Base-by-base conservation (phyloP, 164 flowering plant species). In the Vitis rupestris region DNA sequence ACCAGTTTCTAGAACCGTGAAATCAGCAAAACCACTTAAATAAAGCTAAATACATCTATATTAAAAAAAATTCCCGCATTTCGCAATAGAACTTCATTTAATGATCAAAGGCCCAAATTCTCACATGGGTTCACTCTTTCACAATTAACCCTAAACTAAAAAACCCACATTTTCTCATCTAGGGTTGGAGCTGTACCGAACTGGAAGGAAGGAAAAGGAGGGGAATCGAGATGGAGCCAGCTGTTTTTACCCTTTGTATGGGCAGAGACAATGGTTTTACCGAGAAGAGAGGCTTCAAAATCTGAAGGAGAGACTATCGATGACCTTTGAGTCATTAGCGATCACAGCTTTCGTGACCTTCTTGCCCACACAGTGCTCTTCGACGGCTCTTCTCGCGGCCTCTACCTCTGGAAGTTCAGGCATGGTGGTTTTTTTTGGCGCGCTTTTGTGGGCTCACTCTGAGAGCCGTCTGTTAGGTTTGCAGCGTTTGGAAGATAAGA, bases 341-440 rank as follows among this genome's bases (percentile, higher is more conserved):
- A 91, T 75, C 7, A 82, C 73, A 13, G 91, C 72, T 8, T 76
- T 74, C 72, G 50, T 76, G 54, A 95, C 91, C 80, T 73, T 85
- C 87, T 90, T 91, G 3, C 94, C 94, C 1, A 86, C 6, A 74
- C 96, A 91, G 69, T 87, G 73, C 15, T 89, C 92, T 59, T 78
- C 86, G 8, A 93, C 69, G 5, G 97, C 99, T 68, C 92, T 74
- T 68, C 99, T 77, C 17, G 99, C 98, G 31, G 93, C 99, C 76
- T 95, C 99, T 9, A 95, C 99, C 84, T 95, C 99, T 12, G 98
- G 96, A 2, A 95, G 87, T 87, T 95, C 99, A 68, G 99, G 97
- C 98, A 95, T 95, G 66, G 70, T 54, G 49, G 2, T 19, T 19
- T 52, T 11, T 16, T 13, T 9, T n/a, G 7, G 6, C 31, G 8